phyloP scores from a whole-genome alignment of 768 basidiomycete species.

The Mycena alexandri region DNA sequence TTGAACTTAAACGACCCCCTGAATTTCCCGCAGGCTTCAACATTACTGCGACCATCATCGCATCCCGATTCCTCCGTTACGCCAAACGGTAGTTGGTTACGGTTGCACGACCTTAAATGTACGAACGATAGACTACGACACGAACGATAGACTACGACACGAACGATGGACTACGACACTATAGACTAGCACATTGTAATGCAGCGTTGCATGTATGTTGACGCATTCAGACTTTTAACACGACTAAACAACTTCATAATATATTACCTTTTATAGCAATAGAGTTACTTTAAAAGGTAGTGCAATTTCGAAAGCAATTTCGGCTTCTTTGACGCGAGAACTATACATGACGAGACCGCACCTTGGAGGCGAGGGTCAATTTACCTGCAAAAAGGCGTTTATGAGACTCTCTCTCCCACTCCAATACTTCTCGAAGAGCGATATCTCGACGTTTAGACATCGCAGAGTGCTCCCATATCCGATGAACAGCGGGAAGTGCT shows the following conservation, averaged over 20 bases:
- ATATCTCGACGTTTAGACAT: constrained; percentile 29
- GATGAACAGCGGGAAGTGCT: constrained; percentile 40
- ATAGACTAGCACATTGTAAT: no score
- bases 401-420: constrained; percentile 25
- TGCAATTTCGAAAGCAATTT: no score
- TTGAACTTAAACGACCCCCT: neutral
- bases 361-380: constrained; percentile 8
- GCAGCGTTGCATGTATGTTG: no score
- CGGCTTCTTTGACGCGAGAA: no score
- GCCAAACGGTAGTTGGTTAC: constrained; percentile 64
- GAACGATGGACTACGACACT: no score
- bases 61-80: constrained; percentile 79
- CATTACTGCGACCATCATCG: constrained; percentile 71
- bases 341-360: constrained; percentile 4
- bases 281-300: neutral
- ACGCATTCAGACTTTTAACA: no score
- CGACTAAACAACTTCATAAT: no score
- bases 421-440: constrained; percentile 16
- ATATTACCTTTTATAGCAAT: neutral
- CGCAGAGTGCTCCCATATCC: constrained; percentile 41
- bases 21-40: constrained; percentile 68
- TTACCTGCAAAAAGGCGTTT: constrained; percentile 6
- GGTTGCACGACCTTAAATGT: neutral
- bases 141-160: no score
- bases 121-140: neutral